phyloP scores from a whole-genome alignment of 2,329 filamentous ascomycete genomes.

The Alternaria atra region DNA sequence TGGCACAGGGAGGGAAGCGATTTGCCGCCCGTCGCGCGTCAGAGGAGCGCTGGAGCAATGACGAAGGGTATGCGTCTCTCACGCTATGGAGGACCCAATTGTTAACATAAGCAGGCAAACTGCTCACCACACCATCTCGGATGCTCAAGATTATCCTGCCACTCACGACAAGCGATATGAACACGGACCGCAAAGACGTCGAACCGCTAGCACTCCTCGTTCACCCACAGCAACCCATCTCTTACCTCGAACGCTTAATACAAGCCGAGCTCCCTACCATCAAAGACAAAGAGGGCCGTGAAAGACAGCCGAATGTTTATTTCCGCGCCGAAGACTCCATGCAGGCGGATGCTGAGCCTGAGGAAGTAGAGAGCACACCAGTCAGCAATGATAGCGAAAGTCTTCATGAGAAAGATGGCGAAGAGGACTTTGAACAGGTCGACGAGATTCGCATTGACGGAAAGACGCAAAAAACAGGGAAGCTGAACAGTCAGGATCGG shows the following conservation, averaged over 20 bases:
- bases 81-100: background rate
- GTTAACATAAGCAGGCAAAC: slow-evolving; percentile 65
- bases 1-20: slow-evolving; percentile 72
- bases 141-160: slow-evolving; percentile 84
- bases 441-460: slow-evolving; percentile 63
- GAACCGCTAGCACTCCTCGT: slow-evolving; percentile 85
- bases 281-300: slow-evolving; percentile 66
- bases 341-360: slow-evolving; percentile 60
- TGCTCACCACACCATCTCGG: slow-evolving; percentile 80
- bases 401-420: slow-evolving; percentile 35
- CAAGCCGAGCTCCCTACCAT: slow-evolving; percentile 84
- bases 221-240: slow-evolving; percentile 89
- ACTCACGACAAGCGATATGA: slow-evolving; percentile 69
- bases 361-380: slow-evolving; percentile 35
- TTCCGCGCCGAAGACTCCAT: slow-evolving; percentile 83
- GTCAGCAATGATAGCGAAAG: slow-evolving; percentile 40
- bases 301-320: slow-evolving; percentile 75
- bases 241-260: slow-evolving; percentile 87
- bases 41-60: slow-evolving; percentile 66
- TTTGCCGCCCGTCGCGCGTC: slow-evolving; percentile 62
- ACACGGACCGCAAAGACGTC: slow-evolving; percentile 72
- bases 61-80: slow-evolving; percentile 63
- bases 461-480: slow-evolving; percentile 58
- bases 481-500: slow-evolving; percentile 40
- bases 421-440: slow-evolving; percentile 56